Conservation (phyloP, 192 early-diverging fungal species). For the Dissophora globulifera region DNA sequence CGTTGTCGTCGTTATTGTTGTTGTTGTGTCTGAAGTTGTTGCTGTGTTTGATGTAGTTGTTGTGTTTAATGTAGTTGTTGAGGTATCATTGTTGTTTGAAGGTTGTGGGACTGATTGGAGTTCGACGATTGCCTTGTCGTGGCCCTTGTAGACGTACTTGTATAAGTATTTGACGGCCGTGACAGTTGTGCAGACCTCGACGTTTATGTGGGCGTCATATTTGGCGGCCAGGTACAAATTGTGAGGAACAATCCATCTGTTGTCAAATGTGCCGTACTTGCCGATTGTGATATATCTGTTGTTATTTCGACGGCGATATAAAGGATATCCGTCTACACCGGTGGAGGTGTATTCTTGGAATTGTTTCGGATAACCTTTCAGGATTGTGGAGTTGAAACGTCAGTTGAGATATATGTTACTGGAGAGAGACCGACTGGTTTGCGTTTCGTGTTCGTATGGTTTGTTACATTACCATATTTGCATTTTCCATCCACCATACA, state of each 20-base stretch:
- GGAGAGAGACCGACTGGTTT: too few species aligned
- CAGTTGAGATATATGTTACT: too few species aligned
- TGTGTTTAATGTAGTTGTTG: too few species aligned
- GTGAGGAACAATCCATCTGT: constrained; percentile 28
- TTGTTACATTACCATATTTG: too few species aligned
- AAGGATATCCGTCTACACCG: constrained; percentile 15
- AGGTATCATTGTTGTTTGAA: too few species aligned
- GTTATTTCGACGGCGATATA: constrained; percentile 9
- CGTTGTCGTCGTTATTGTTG: too few species aligned
- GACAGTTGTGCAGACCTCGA: constrained; percentile 23
- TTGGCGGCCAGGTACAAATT: constrained; percentile 29
- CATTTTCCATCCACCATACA: constrained; percentile 24
- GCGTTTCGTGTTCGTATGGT: too few species aligned
- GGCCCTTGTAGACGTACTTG: constrained; percentile 30
- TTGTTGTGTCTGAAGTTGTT: too few species aligned
- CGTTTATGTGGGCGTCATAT: constrained; percentile 45
- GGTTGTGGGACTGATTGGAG: too few species aligned
- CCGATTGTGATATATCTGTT: not conserved
- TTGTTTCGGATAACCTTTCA: constrained; percentile 15
- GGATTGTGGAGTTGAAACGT: too few species aligned
- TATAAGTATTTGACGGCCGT: constrained; percentile 17
- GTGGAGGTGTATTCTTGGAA: not conserved
- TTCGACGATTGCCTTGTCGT: too few species aligned
- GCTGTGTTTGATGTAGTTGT: too few species aligned
- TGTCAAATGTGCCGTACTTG: not conserved